Conservation (phyloP, 805 yeast species). For the Pichia scutulata region DNA sequence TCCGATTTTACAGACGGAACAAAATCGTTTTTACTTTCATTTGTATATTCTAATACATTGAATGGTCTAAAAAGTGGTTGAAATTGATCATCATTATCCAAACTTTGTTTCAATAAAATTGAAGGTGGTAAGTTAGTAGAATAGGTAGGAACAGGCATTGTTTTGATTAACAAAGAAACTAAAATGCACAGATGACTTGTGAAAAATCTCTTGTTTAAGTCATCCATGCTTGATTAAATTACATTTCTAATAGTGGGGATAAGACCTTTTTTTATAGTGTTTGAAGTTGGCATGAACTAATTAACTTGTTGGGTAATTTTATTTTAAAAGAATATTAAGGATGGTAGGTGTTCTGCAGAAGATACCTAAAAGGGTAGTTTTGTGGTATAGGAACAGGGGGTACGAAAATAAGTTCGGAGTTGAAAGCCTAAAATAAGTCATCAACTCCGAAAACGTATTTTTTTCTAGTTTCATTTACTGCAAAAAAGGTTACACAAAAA, state of each 20-base stretch:
- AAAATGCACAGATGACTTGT: no score
- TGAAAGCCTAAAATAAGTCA: no score
- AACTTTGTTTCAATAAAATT: not conserved
- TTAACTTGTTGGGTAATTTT: no score
- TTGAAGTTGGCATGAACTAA: not conserved
- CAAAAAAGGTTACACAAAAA: no score
- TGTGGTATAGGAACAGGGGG: not conserved
- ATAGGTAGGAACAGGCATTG: not conserved
- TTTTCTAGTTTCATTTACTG: no score
- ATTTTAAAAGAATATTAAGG: no score
- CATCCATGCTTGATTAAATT: not conserved
- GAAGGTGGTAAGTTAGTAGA: not conserved
- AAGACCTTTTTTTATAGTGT: not conserved
- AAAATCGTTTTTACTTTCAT: not conserved
- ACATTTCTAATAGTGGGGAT: not conserved
- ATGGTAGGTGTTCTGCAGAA: not conserved
- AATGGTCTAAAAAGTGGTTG: not conserved
- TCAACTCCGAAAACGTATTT: not conserved
- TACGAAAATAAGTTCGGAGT: not conserved
- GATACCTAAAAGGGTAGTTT: not conserved
- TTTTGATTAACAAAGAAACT: not conserved
- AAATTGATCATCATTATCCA: not conserved
- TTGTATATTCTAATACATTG: not conserved
- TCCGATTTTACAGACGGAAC: not conserved
- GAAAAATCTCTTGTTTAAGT: no score